A percentile compares a stretch with the other conserved stretches of the same genome.
These are phyloP conservation scores for Cercophora newfieldiana DNA, from an alignment of 495 filamentous ascomycete species.

Conservation along the genomic window DNA sequence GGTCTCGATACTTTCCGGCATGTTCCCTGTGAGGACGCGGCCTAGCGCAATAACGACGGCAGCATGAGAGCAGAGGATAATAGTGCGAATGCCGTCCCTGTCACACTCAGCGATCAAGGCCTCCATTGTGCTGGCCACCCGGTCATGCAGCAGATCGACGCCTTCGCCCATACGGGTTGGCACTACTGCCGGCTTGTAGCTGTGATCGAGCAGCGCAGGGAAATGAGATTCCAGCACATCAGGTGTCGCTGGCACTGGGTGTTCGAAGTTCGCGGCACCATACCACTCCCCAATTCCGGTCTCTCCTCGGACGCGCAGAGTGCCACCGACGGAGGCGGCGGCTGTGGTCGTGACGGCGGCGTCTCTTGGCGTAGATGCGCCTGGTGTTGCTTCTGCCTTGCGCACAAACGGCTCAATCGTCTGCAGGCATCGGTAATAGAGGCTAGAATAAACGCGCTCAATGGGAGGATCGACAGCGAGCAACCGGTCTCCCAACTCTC, in stretches of 20 bases:
- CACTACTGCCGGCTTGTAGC: slow-evolving; percentile 59
- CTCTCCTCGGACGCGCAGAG: slow-evolving; percentile 60
- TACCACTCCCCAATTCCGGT: slow-evolving; percentile 91
- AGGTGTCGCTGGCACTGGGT: slow-evolving; percentile 71
- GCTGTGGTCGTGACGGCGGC: neutral
- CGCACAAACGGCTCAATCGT: slow-evolving; percentile 74
- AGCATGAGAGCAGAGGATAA: slow-evolving; percentile 88
- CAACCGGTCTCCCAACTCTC: slow-evolving; percentile 71
- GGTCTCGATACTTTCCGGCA: slow-evolving; percentile 65
- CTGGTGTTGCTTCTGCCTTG: slow-evolving; percentile 41
- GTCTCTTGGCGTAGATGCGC: neutral
- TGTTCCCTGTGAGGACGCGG: slow-evolving; percentile 70
- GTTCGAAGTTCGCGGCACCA: slow-evolving; percentile 74
- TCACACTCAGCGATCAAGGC: slow-evolving; percentile 73
- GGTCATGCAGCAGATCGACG: slow-evolving; percentile 74
- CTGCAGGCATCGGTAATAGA: slow-evolving; percentile 91
- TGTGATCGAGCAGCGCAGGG: slow-evolving; percentile 53
- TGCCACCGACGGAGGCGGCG: neutral
- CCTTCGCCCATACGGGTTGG: slow-evolving; percentile 74
- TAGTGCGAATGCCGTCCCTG: slow-evolving; percentile 56
- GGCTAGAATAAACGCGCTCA: slow-evolving; percentile 77
- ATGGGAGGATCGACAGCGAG: slow-evolving; percentile 60
- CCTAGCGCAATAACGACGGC: slow-evolving; percentile 85
- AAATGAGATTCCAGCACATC: slow-evolving; percentile 63
- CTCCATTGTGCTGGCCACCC: slow-evolving; percentile 68